A percentile compares a stretch with the other conserved stretches of the same genome.
These are phyloP conservation scores for Capsicum rhomboideum DNA, from an alignment of 257 asterid species.

Conservation along the genomic window DNA sequence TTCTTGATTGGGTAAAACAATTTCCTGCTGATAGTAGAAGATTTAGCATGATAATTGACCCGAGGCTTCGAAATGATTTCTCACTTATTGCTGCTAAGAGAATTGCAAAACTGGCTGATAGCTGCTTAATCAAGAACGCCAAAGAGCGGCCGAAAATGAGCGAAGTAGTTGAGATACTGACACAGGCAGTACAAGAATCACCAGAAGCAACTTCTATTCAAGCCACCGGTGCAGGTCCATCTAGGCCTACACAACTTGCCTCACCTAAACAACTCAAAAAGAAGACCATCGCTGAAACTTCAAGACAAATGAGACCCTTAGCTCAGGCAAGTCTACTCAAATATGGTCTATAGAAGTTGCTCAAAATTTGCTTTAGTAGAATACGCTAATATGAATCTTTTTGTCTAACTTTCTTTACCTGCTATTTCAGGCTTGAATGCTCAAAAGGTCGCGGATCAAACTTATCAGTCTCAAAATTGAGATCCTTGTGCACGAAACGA, in stretches of 20 bases:
- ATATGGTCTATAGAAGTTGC: not conserved
- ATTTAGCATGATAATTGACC: conserved; percentile 70
- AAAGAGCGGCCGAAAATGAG: conserved; percentile 73
- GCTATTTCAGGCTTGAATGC: not conserved
- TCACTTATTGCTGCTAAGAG: conserved; percentile 54
- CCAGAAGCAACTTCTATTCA: conserved; percentile 25
- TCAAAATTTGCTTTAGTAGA: not conserved
- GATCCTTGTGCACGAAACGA: not conserved
- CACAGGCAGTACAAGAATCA: conserved; percentile 61
- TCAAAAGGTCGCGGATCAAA: not conserved
- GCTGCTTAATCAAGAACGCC: conserved; percentile 57
- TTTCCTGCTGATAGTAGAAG: conserved; percentile 57
- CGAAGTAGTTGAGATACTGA: conserved; percentile 59
- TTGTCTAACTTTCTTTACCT: not conserved
- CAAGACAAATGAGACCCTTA: not conserved
- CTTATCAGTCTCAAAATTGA: not conserved
- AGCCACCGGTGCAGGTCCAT: conserved; percentile 8
- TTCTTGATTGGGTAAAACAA: conserved; percentile 72
- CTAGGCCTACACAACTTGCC: conserved; percentile 7
- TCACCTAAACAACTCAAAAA: not conserved
- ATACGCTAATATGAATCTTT: not conserved
- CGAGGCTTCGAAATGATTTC: conserved; percentile 52
- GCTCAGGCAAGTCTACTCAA: not conserved
- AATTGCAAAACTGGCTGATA: conserved; percentile 72
- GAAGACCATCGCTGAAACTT: not conserved